phyloP scores from a whole-genome alignment of 1,139 yeast genomes.

The Candida sp. region DNA sequence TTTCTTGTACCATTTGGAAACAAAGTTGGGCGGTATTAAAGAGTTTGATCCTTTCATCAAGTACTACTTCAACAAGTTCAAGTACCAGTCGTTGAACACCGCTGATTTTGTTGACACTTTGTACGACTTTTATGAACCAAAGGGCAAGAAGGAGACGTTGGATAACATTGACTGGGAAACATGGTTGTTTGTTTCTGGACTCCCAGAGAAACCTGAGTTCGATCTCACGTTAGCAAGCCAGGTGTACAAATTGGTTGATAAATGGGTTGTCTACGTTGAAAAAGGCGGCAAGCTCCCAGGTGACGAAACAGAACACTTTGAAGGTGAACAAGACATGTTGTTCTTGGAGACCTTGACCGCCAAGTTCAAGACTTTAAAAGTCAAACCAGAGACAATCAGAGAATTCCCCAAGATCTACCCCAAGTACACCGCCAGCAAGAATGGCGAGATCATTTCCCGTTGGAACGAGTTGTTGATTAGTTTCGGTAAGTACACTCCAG shows the following conservation, averaged over 20 bases:
- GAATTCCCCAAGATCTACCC: slow-evolving; percentile 29
- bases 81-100: slow-evolving; percentile 34
- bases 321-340: slow-evolving; percentile 38
- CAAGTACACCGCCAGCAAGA: slow-evolving; percentile 24
- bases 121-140: slow-evolving; percentile 31
- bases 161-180: slow-evolving; percentile 28
- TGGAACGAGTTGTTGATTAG: slow-evolving; percentile 36
- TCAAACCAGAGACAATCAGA: slow-evolving; percentile 20
- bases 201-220: slow-evolving; percentile 34
- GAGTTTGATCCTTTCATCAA: slow-evolving; percentile 37
- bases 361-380: slow-evolving; percentile 20
- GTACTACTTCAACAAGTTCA: slow-evolving; percentile 33
- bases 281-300: slow-evolving; percentile 15
- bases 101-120: slow-evolving; percentile 33
- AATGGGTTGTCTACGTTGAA: slow-evolving; percentile 24
- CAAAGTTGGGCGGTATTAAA: slow-evolving; percentile 26
- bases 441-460: slow-evolving; percentile 37
- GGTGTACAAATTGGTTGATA: slow-evolving; percentile 28
- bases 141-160: slow-evolving; percentile 20
- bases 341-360: slow-evolving; percentile 35
- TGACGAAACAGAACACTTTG: slow-evolving; percentile 24
- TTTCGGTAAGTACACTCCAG: slow-evolving; percentile 24
- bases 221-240: slow-evolving; percentile 37
- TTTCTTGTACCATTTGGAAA: slow-evolving; percentile 34
- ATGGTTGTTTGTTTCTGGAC: slow-evolving; percentile 35